These are phyloP conservation scores for Calonectria fujianensis DNA, from an alignment of 2,329 filamentous ascomycete genomes.

Conservation along the genomic window DNA sequence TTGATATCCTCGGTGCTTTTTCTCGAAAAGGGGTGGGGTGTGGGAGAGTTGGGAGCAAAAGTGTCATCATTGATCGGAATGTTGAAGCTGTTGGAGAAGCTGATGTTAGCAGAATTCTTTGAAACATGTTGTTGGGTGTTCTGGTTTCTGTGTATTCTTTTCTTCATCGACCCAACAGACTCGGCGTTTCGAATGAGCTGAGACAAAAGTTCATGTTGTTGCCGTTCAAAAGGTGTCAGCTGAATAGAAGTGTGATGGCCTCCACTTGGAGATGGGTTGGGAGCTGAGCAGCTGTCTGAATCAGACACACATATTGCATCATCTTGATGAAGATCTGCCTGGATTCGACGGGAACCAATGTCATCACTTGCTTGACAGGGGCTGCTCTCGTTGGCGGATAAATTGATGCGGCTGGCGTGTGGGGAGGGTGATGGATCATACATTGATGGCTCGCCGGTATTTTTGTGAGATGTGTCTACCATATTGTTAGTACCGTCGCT, in stretches of 20 bases:
- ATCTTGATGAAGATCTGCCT: slow-evolving; percentile 33
- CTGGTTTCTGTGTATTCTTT: slow-evolving; percentile 35
- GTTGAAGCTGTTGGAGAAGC: slow-evolving; percentile 68
- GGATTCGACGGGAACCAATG: slow-evolving; percentile 21
- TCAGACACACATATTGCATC: slow-evolving; percentile 42
- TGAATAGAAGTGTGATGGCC: slow-evolving; percentile 47
- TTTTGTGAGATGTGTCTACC: slow-evolving; percentile 42
- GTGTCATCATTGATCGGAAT: slow-evolving; percentile 67
- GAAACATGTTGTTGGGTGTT: slow-evolving; percentile 20
- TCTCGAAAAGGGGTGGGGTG: slow-evolving; percentile 65
- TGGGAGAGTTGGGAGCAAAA: slow-evolving; percentile 60
- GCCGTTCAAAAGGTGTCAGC: slow-evolving; percentile 63
- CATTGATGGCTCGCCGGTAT: slow-evolving; percentile 65
- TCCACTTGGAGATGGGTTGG: slow-evolving; percentile 58
- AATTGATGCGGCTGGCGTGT: slow-evolving; percentile 40
- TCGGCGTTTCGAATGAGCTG: slow-evolving; percentile 60
- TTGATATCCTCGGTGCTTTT: slow-evolving; percentile 77
- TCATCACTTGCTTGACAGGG: slow-evolving; percentile 37
- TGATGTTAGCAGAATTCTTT: slow-evolving; percentile 58
- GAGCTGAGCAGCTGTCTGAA: slow-evolving; percentile 26
- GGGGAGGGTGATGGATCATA: slow-evolving; percentile 62
- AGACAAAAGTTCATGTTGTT: slow-evolving; percentile 62
- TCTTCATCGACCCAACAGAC: slow-evolving; percentile 43
- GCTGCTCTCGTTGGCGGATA: slow-evolving; percentile 40
- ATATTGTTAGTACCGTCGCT: background rate